phyloP scores from a whole-genome alignment of 441 rosid genomes.

The Pelargonium citronellum region DNA sequence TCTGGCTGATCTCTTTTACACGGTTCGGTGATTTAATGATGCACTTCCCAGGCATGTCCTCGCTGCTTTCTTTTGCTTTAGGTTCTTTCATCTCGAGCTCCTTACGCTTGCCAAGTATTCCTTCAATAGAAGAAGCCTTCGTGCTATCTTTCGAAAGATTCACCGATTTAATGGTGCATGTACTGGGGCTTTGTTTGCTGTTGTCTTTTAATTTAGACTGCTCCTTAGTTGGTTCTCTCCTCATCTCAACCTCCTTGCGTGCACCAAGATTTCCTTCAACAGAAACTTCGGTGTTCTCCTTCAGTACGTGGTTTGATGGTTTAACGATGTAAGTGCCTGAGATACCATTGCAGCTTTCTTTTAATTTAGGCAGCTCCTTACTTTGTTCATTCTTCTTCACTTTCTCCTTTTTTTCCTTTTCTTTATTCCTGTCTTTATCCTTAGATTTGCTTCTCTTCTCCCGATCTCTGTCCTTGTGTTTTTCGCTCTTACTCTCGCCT shows the following conservation, averaged over 20 bases:
- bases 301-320: slow-evolving; percentile 5
- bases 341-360: slow-evolving; percentile 16
- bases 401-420: slow-evolving; percentile 43
- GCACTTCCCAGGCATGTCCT: slow-evolving; percentile 27
- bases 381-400: slow-evolving; percentile 29
- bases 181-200: background rate
- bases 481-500: slow-evolving; percentile 30
- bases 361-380: slow-evolving; percentile 32
- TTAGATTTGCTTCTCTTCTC: slow-evolving; percentile 33
- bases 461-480: slow-evolving; percentile 33
- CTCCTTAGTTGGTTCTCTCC: slow-evolving; percentile 5
- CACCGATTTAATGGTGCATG: background rate
- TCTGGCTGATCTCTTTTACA: slow-evolving; percentile 27
- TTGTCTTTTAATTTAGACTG: slow-evolving; percentile 2
- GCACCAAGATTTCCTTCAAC: slow-evolving; percentile 6
- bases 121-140: background rate
- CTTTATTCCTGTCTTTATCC: slow-evolving; percentile 32
- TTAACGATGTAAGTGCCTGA: background rate
- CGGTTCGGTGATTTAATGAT: slow-evolving; percentile 23
- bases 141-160: background rate
- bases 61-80: slow-evolving; percentile 28
- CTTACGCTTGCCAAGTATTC: slow-evolving; percentile 10
- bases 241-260: slow-evolving; percentile 3
- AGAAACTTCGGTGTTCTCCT: background rate
- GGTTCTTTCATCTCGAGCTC: slow-evolving; percentile 15